These are phyloP conservation scores for Cryptosporidium meleagridis DNA, from an alignment of 169 alveolate genomes.

Conservation along the genomic window DNA sequence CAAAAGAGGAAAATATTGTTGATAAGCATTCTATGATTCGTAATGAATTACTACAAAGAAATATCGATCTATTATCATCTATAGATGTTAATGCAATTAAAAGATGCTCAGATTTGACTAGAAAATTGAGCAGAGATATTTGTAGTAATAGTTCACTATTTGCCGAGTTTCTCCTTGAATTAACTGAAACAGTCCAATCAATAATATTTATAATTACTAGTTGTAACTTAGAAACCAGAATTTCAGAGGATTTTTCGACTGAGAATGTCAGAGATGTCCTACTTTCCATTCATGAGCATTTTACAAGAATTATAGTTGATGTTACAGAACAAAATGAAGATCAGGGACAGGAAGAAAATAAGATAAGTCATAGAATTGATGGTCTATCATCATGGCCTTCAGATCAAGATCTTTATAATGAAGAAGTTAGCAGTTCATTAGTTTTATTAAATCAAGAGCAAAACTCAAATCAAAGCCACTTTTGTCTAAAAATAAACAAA, in stretches of 20 bases:
- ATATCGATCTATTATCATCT: neutral
- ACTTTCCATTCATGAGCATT: neutral
- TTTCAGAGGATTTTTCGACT: neutral
- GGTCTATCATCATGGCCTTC: neutral
- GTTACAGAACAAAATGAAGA: neutral
- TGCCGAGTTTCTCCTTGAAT: neutral
- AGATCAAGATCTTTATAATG: no score
- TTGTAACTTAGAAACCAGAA: neutral
- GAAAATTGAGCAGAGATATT: neutral
- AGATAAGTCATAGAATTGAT: no score
- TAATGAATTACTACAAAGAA: neutral
- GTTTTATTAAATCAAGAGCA: no score
- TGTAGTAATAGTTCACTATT: neutral
- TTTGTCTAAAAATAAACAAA: no score
- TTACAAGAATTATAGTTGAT: neutral
- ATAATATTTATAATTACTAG: neutral
- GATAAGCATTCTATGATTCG: neutral
- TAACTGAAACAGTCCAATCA: neutral
- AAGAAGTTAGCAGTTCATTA: no score
- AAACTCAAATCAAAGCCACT: no score
- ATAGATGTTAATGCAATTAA: neutral
- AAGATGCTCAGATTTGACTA: neutral
- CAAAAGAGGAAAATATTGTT: neutral
- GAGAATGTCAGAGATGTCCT: neutral
- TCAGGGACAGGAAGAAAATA: neutral